Conservation (phyloP, 2,329 filamentous ascomycete species). For the Colletotrichum viniferum region DNA sequence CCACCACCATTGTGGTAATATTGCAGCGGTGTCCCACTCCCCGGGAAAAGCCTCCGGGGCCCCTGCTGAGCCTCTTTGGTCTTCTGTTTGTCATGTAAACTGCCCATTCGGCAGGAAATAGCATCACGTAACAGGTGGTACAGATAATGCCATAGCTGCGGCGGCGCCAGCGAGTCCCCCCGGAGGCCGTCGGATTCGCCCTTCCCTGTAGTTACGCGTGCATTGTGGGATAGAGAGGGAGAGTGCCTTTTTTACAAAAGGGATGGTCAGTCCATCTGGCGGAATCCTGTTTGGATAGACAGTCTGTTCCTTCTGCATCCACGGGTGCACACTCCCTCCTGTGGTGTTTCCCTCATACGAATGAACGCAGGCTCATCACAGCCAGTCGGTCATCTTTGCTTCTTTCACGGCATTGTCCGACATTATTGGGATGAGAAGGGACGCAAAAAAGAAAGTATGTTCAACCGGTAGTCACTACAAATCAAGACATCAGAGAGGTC, state of each 20-base stretch:
- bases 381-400: background rate
- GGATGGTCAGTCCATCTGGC: background rate
- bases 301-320: background rate
- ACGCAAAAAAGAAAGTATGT: background rate
- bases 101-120: constrained; percentile 12
- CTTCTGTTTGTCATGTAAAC: constrained; percentile 23
- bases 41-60: background rate
- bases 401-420: background rate
- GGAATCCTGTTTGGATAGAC: background rate
- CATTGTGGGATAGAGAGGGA: background rate
- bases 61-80: constrained; percentile 1
- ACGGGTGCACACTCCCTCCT: background rate
- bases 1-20: background rate
- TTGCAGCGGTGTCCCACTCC: background rate
- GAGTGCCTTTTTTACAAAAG: background rate
- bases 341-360: background rate
- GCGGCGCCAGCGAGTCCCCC: background rate
- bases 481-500: background rate
- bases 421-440: background rate
- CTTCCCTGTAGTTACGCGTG: background rate
- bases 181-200: background rate
- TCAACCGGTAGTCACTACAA: background rate
- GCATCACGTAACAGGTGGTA: constrained; percentile 16
- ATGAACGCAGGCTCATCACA: background rate
- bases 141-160: constrained; percentile 16